phyloP scores from a whole-genome alignment of 257 asterid species.

The Eucommia ulmoides region DNA sequence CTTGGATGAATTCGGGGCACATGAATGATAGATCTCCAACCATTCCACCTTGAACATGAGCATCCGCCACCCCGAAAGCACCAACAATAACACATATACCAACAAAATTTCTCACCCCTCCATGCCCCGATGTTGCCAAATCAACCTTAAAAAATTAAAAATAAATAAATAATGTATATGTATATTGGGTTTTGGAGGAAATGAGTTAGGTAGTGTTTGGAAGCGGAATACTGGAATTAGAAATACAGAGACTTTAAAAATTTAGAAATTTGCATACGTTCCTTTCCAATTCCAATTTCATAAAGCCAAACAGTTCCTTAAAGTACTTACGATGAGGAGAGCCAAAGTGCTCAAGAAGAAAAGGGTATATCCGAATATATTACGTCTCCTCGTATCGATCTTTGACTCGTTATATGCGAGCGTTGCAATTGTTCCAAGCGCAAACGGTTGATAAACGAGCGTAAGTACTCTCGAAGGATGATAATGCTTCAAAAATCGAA shows the following conservation, averaged over 20 bases:
- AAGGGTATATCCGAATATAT: conserved; percentile 49
- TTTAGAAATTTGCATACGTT: too few relatives aligned
- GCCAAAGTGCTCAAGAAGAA: conserved; percentile 47
- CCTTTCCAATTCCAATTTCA: too few relatives aligned
- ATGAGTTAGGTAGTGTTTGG: neutral
- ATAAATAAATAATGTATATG: neutral
- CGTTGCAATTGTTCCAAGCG: conserved; percentile 37
- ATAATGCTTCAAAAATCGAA: conserved; percentile 28
- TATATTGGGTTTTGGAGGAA: neutral
- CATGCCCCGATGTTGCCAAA: conserved; percentile 53
- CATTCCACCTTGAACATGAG: conserved; percentile 76
- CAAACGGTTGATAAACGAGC: conserved; percentile 76
- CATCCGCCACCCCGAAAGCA: conserved; percentile 73
- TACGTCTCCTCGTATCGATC: conserved; percentile 59
- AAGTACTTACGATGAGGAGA: conserved; percentile 40
- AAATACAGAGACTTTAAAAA: too few relatives aligned
- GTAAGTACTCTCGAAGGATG: conserved; percentile 83
- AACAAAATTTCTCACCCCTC: conserved; percentile 49
- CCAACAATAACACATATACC: conserved; percentile 63
- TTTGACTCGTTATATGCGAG: conserved; percentile 54
- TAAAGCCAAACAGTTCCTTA: neutral
- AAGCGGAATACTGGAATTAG: too few relatives aligned
- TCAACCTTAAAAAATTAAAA: conserved; percentile 25
- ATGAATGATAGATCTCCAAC: conserved; percentile 76
- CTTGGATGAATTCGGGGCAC: conserved; percentile 81